A percentile compares a stretch with the other conserved stretches of the same genome.
Evolutionary conservation across 1,284 basidiomycete species (phyloP).

Genomic region (Ganoderma leucocontextum): DNA sequence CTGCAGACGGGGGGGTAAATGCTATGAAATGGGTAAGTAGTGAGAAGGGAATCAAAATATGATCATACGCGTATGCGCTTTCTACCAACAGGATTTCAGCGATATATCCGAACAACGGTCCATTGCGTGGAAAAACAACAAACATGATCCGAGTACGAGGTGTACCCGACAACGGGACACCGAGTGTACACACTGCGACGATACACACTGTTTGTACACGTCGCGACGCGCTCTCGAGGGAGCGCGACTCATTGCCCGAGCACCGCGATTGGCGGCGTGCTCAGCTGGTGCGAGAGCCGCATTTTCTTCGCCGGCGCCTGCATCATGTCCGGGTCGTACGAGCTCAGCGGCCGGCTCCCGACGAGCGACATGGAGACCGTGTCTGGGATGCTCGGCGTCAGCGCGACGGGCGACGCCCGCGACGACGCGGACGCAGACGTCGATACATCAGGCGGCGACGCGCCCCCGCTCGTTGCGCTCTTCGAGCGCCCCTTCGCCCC

Average conservation of each 20-base stretch:
- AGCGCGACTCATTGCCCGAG: slow-evolving; percentile 27
- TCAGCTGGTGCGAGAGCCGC: slow-evolving; percentile 49
- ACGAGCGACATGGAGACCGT: slow-evolving; percentile 36
- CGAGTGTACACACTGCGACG: slow-evolving; percentile 42
- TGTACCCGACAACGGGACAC: slow-evolving; percentile 18
- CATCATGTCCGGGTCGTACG: slow-evolving; percentile 42
- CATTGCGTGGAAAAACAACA: slow-evolving; percentile 19
- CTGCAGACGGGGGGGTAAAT: slow-evolving; percentile 6
- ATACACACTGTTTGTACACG: slow-evolving; percentile 11
- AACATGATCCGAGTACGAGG: not conserved
- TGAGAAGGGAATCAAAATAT: slow-evolving; percentile 23
- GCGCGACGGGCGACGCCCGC: slow-evolving; percentile 55
- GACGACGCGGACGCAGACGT: slow-evolving; percentile 34
- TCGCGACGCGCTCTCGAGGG: not conserved
- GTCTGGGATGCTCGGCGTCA: slow-evolving; percentile 48
- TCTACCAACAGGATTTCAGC: slow-evolving; percentile 6
- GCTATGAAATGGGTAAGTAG: slow-evolving; percentile 10
- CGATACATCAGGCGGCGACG: slow-evolving; percentile 33
- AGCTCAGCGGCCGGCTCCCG: slow-evolving; percentile 39
- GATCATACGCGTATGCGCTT: slow-evolving; percentile 39
- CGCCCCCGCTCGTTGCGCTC: slow-evolving; percentile 22
- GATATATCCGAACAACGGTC: slow-evolving; percentile 13
- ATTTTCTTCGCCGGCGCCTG: slow-evolving; percentile 58
- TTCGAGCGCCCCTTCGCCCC: slow-evolving; percentile 37
- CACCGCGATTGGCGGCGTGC: slow-evolving; percentile 34